These are phyloP conservation scores for Setomelanomma holmii DNA, from an alignment of 2,329 filamentous ascomycete genomes.

Conservation along the genomic window DNA sequence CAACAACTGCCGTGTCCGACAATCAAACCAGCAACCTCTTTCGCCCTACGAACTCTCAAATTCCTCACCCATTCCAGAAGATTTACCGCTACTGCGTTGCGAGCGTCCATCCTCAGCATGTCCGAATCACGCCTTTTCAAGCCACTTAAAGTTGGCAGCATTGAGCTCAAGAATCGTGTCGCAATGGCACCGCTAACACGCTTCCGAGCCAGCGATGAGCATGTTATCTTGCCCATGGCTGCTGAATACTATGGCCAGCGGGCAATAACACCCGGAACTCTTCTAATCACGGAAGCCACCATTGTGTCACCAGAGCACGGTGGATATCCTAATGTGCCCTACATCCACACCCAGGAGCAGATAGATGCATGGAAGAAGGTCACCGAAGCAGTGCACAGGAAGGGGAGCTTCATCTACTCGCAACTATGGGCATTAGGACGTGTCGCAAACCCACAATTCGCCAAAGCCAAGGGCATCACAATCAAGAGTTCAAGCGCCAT, in stretches of 20 bases:
- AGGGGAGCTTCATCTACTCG: slow-evolving; percentile 65
- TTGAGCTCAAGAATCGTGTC: slow-evolving; percentile 44
- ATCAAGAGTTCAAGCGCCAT: slow-evolving; percentile 44
- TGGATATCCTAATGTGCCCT: slow-evolving; percentile 62
- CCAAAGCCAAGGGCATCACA: slow-evolving; percentile 46
- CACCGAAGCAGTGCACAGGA: slow-evolving; percentile 68
- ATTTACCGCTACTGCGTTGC: not conserved
- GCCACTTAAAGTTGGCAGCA: slow-evolving; percentile 44
- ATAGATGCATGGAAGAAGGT: slow-evolving; percentile 66
- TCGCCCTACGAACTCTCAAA: too few relatives aligned
- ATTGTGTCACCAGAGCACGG: slow-evolving; percentile 57
- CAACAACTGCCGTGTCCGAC: too few relatives aligned
- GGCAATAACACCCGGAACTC: slow-evolving; percentile 59
- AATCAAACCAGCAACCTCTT: too few relatives aligned
- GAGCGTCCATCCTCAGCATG: slow-evolving; percentile 21
- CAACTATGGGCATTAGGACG: slow-evolving; percentile 71
- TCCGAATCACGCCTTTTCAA: slow-evolving; percentile 41
- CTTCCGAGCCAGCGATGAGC: slow-evolving; percentile 55
- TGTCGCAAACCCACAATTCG: slow-evolving; percentile 52
- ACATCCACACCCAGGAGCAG: slow-evolving; percentile 59
- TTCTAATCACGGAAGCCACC: slow-evolving; percentile 66
- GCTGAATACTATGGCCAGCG: slow-evolving; percentile 64
- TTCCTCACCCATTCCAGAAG: too few relatives aligned
- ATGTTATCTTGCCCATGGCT: slow-evolving; percentile 53
- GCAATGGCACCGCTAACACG: slow-evolving; percentile 49